phyloP scores from a whole-genome alignment of 371 early-diverging fungal species.

The Mucor velutinosus region DNA sequence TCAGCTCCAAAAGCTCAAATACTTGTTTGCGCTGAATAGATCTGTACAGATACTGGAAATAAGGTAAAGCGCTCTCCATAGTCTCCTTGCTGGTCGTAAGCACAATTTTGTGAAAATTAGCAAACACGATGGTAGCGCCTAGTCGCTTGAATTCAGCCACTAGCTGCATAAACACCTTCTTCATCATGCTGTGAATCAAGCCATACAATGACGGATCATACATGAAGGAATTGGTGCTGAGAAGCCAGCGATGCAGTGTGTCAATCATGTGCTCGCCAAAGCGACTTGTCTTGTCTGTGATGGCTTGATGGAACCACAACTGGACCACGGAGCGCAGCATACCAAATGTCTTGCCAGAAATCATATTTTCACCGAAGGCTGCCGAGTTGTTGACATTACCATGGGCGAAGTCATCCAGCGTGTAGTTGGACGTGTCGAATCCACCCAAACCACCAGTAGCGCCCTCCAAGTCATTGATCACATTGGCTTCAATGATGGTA shows the following conservation, averaged over 20 bases:
- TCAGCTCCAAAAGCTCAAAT: constrained; percentile 73
- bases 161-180: constrained; percentile 83
- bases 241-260: constrained; percentile 89
- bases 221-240: constrained; percentile 70
- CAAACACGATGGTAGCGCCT: constrained; percentile 79
- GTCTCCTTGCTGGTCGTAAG: constrained; percentile 80
- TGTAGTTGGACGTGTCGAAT: constrained; percentile 49
- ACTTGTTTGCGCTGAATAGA: constrained; percentile 72
- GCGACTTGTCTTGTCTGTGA: constrained; percentile 6
- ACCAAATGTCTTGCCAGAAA: constrained; percentile 71
- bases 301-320: constrained; percentile 67
- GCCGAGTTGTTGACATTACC: constrained; percentile 44
- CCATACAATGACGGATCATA: constrained; percentile 85
- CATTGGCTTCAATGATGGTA: constrained; percentile 71
- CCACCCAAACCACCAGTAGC: constrained; percentile 50
- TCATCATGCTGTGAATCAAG: constrained; percentile 85
- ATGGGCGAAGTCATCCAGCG: constrained; percentile 53
- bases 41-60: constrained; percentile 71
- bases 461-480: constrained; percentile 82
- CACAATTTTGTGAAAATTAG: constrained; percentile 79
- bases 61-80: constrained; percentile 71
- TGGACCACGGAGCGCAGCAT: constrained; percentile 79
- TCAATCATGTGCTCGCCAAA: constrained; percentile 73
- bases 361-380: constrained; percentile 59
- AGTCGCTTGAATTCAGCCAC: constrained; percentile 77